phyloP scores from a whole-genome alignment of 2,329 filamentous ascomycete species.

The Paracorniculantispora psalliotae region DNA sequence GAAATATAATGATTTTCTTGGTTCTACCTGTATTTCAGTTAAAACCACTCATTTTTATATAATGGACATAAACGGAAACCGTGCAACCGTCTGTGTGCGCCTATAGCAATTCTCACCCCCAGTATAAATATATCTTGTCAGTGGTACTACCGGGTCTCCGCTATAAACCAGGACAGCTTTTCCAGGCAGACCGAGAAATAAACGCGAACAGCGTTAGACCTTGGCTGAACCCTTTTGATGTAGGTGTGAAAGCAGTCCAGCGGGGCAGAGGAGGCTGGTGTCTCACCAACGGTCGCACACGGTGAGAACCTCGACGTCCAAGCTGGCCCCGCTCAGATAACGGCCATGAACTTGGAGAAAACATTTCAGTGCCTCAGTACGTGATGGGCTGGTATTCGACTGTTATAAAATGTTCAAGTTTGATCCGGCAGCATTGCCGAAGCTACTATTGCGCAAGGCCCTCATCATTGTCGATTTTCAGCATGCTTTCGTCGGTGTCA shows the following conservation, averaged over 20 bases:
- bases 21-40: no score
- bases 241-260: background rate
- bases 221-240: background rate
- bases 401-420: slow-evolving; percentile 47
- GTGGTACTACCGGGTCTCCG: no score
- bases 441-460: slow-evolving; percentile 58
- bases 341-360: background rate
- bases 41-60: no score
- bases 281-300: slow-evolving; percentile 2
- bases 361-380: background rate
- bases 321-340: background rate
- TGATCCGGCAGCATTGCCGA: slow-evolving; percentile 50
- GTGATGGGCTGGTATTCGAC: background rate
- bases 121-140: no score
- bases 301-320: background rate
- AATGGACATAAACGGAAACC: no score
- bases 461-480: slow-evolving; percentile 83
- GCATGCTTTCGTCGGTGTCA: slow-evolving; percentile 73
- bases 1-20: no score
- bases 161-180: no score
- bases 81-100: no score
- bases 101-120: no score
- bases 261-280: background rate
- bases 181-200: no score
- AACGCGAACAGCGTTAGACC: no score